Percentiles rank a stretch among this genome's conserved stretches.
Conservation (phyloP, 257 asterid species). For the Lantana camara region DNA sequence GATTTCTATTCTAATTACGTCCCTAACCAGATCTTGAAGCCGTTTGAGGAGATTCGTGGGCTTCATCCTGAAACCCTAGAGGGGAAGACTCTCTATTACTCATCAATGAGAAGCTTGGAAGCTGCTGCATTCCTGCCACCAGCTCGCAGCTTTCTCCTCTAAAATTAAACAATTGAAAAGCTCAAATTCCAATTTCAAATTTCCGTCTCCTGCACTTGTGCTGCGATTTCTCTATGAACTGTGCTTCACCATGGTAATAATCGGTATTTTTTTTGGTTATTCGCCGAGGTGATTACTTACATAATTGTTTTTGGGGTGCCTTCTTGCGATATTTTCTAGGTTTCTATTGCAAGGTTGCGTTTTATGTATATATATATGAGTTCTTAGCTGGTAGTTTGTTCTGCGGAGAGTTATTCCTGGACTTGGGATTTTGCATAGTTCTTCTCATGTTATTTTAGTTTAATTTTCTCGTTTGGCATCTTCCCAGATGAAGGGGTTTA, state of each 20-base stretch:
- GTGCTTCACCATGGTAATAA: conserved; percentile 67
- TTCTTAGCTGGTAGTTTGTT: not conserved
- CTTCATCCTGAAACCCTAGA: conserved; percentile 52
- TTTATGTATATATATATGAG: conserved; percentile 3
- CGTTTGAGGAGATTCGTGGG: conserved; percentile 44
- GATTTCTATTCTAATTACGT: conserved; percentile 35
- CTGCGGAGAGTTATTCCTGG: conserved; percentile 2
- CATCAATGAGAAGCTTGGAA: conserved; percentile 34
- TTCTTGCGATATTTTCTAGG: not conserved
- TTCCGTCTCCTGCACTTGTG: conserved; percentile 59
- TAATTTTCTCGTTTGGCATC: not conserved
- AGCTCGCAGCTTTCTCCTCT: conserved; percentile 19
- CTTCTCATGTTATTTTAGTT: not conserved
- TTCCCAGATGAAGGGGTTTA: too few relatives aligned
- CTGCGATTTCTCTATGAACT: conserved; percentile 89
- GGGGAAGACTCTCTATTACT: conserved; percentile 11
- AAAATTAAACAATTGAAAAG: conserved; percentile 64
- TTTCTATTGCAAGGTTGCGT: conserved; percentile 1
- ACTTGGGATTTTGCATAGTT: not conserved
- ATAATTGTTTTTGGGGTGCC: not conserved
- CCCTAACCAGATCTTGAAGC: conserved; percentile 40
- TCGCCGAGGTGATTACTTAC: not conserved
- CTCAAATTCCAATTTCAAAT: conserved; percentile 65
- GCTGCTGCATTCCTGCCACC: conserved; percentile 15
- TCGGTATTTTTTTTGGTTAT: not conserved